A percentile compares a stretch with the other conserved stretches of the same genome.
Evolutionary conservation across 75 land plant genomes (phyloP).

Genomic region (Pinus tabuliformis): DNA sequence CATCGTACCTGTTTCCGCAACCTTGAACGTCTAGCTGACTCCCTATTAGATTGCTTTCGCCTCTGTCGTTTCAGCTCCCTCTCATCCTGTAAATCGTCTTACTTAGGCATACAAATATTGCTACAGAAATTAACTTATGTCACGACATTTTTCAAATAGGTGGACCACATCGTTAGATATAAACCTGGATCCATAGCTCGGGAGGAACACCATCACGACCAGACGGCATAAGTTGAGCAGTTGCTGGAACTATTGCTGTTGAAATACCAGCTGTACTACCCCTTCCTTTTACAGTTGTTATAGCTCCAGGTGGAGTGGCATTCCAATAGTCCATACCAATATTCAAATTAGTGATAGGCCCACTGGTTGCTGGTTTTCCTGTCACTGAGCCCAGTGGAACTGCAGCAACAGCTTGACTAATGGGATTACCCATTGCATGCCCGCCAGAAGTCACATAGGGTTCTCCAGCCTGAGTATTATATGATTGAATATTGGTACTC

Average conservation of each 20-base stretch:
- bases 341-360: constrained; percentile 68
- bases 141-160: neutral
- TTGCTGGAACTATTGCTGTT: constrained; percentile 22
- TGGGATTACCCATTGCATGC: constrained; percentile 9
- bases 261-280: constrained; percentile 18
- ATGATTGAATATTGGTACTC: constrained; percentile 12
- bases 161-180: neutral
- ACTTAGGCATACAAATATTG: neutral
- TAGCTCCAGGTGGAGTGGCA: constrained; percentile 31
- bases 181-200: constrained; percentile 51
- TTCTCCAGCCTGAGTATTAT: constrained; percentile 17
- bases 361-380: constrained; percentile 42
- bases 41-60: constrained; percentile 93
- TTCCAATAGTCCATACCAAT: constrained; percentile 92
- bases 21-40: constrained; percentile 91
- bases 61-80: constrained; percentile 85
- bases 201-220: constrained; percentile 31
- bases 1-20: constrained; percentile 70
- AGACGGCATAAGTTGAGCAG: constrained; percentile 14
- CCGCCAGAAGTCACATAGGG: constrained; percentile 4
- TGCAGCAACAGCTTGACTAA: constrained; percentile 8
- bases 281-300: constrained; percentile 32
- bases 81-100: constrained; percentile 59
- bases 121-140: neutral
- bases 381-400: constrained; percentile 21